Percentiles rank a stretch among this genome's conserved stretches.
These are phyloP conservation scores for Nakazawaea populi DNA, from an alignment of 805 yeast species.

Conservation along the genomic window DNA sequence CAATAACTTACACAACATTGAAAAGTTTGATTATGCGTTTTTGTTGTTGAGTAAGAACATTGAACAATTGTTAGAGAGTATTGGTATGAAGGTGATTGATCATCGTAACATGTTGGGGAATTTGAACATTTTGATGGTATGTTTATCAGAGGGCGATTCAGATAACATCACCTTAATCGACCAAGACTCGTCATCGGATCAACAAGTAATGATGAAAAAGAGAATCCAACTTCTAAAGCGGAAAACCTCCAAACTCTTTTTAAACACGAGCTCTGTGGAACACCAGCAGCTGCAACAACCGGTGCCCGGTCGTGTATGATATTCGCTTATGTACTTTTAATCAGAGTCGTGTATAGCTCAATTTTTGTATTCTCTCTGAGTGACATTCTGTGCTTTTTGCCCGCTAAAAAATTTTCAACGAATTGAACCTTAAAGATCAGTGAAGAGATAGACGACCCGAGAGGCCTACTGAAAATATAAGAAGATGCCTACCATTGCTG, in stretches of 20 bases:
- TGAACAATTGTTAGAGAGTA: conserved; percentile 34
- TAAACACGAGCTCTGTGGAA: neutral
- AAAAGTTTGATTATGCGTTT: conserved; percentile 46
- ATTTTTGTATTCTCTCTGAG: neutral
- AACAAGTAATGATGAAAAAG: neutral
- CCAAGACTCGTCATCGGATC: neutral
- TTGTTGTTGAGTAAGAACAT: conserved; percentile 39
- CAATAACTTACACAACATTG: conserved; percentile 15
- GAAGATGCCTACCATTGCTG: conserved; percentile 94
- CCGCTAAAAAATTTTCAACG: conserved; percentile 2
- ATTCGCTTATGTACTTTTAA: neutral
- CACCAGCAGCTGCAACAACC: neutral
- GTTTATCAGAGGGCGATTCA: conserved; percentile 18
- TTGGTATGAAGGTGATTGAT: conserved; percentile 23
- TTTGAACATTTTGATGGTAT: conserved; percentile 26
- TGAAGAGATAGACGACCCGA: neutral
- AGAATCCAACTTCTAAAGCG: conserved; percentile 1
- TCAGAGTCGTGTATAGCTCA: neutral
- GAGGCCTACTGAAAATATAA: neutral
- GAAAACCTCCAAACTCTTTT: neutral
- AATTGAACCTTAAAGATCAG: neutral
- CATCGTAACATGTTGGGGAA: conserved; percentile 26
- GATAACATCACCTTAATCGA: neutral
- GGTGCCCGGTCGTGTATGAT: neutral
- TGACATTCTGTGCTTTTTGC: neutral